Evolutionary conservation across 495 filamentous ascomycete genomes (phyloP).

Genomic region (Penicillium macrosclerotiorum): DNA sequence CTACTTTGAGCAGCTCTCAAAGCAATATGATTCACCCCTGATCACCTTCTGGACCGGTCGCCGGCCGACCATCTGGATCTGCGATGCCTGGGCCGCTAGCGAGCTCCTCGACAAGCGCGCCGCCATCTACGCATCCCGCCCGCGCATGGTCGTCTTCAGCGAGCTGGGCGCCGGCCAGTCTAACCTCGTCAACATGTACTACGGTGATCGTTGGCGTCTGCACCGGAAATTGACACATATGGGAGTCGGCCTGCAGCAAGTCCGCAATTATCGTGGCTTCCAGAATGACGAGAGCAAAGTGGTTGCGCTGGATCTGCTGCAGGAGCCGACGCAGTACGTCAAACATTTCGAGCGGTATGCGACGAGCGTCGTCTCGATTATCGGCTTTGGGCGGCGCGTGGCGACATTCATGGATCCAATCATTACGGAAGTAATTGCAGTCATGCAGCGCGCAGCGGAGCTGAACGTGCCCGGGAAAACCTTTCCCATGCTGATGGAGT

Average conservation of each 20-base stretch:
- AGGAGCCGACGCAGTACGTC: constrained; percentile 36
- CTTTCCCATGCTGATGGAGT: constrained; percentile 62
- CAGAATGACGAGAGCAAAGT: constrained; percentile 56
- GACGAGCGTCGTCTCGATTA: constrained; percentile 44
- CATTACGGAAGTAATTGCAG: constrained; percentile 44
- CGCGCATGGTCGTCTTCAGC: constrained; percentile 27
- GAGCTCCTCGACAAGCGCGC: constrained; percentile 40
- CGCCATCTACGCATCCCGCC: constrained; percentile 24
- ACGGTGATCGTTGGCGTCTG: constrained; percentile 58
- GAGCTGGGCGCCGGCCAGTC: constrained; percentile 54
- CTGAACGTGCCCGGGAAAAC: constrained; percentile 52
- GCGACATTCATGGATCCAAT: constrained; percentile 37
- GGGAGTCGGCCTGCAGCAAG: constrained; percentile 59
- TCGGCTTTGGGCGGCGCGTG: constrained; percentile 39
- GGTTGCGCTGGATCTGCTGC: constrained; percentile 35
- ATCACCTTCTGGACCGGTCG: constrained; percentile 64
- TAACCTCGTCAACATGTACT: constrained; percentile 58
- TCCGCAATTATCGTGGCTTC: constrained; percentile 55
- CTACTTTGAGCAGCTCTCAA: constrained; percentile 59
- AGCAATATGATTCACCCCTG: constrained; percentile 32
- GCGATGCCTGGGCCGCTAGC: constrained; percentile 61
- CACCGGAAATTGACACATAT: constrained; percentile 62
- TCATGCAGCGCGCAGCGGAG: constrained; percentile 35
- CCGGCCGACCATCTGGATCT: constrained; percentile 64
- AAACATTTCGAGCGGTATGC: constrained; percentile 43